phyloP scores from a whole-genome alignment of 352 stramenopile species.

The Pythium brachiatum region DNA sequence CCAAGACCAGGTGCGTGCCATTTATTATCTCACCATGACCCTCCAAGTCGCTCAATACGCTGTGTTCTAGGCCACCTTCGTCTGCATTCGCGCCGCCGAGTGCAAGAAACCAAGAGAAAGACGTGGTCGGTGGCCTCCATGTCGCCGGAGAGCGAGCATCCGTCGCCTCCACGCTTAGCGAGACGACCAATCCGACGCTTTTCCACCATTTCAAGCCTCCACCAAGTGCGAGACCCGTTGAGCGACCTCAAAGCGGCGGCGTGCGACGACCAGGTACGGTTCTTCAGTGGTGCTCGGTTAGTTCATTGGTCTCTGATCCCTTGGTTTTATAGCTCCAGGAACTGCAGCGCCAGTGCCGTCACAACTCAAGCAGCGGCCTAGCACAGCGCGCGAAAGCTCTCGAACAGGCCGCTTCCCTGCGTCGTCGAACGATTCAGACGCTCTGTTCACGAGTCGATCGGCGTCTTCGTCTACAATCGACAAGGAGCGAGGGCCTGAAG shows the following conservation, averaged over 20 bases:
- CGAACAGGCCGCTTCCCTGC: constrained; percentile 5
- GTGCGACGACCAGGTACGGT: constrained; percentile 34
- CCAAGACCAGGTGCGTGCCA: constrained; percentile 9
- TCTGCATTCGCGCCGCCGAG: constrained; percentile 6
- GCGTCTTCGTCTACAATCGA: neutral
- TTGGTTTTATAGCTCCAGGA: neutral
- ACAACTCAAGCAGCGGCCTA: constrained; percentile 39
- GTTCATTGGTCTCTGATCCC: neutral
- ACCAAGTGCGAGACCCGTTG: neutral
- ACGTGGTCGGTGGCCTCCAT: neutral
- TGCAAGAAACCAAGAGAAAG: constrained; percentile 6
- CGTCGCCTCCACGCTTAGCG: neutral
- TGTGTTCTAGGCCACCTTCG: neutral
- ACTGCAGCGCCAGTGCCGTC: neutral
- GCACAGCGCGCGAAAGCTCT: constrained; percentile 44
- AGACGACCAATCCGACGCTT: neutral
- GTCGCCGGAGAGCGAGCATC: neutral
- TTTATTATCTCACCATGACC: neutral
- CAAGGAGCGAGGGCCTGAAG: constrained; percentile 1
- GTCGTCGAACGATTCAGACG: neutral
- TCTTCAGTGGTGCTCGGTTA: neutral
- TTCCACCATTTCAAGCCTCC: constrained; percentile 12
- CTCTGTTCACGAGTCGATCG: neutral
- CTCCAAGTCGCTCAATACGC: no score
- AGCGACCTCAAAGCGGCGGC: constrained; percentile 46